Evolutionary conservation across 345 rosid genomes (phyloP).

Genomic region (Sapria himalayana): DNA sequence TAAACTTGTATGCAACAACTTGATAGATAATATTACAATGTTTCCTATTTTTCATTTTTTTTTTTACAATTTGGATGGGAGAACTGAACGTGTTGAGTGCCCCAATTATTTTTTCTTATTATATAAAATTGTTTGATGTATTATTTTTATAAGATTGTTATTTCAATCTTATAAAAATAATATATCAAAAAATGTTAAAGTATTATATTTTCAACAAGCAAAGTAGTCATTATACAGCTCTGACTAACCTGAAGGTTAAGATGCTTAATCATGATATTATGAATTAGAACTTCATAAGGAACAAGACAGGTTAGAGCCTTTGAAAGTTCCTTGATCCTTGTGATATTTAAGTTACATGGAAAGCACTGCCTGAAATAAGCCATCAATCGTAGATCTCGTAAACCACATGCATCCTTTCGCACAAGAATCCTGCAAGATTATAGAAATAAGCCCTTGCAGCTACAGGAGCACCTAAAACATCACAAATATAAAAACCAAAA

Average conservation of each 20-base stretch:
- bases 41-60: no score
- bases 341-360: constrained; percentile 29
- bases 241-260: constrained; percentile 60
- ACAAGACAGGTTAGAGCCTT: constrained; percentile 57
- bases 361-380: constrained; percentile 86
- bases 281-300: constrained; percentile 79
- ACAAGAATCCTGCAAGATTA: constrained; percentile 25
- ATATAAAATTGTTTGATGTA: no score
- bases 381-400: constrained; percentile 56
- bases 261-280: constrained; percentile 54
- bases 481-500: neutral
- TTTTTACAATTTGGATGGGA: no score
- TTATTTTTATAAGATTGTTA: no score
- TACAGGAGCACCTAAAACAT: no score
- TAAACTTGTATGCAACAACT: no score
- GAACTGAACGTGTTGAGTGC: no score
- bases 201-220: neutral
- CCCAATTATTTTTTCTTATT: no score
- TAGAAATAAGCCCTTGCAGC: constrained; percentile 1
- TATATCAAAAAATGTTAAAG: no score
- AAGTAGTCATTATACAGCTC: neutral
- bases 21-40: no score
- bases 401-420: constrained; percentile 43
- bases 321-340: constrained; percentile 65
- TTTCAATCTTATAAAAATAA: no score